A percentile compares a stretch with the other conserved stretches of the same genome.
Evolutionary conservation across 768 basidiomycete genomes (phyloP).

Genomic region (Auricularia cornea): DNA sequence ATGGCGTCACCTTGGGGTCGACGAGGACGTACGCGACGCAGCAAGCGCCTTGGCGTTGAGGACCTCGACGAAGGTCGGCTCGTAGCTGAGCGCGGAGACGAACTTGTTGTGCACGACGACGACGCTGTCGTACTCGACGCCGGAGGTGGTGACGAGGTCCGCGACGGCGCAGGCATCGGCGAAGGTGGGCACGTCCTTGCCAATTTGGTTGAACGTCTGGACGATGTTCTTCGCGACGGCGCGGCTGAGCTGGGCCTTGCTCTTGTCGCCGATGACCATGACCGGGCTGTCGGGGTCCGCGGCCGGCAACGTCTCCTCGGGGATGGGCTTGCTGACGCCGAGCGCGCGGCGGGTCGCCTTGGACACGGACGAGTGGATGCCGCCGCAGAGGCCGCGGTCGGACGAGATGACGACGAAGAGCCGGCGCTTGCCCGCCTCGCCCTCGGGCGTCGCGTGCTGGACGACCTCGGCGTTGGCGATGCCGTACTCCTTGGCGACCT

Average conservation of each 20-base stretch:
- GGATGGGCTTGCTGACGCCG: constrained; percentile 31
- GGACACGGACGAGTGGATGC: constrained; percentile 95
- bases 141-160: constrained; percentile 81
- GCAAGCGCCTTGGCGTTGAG: constrained; percentile 74
- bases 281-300: constrained; percentile 58
- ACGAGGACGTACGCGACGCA: constrained; percentile 49
- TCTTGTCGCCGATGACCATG: constrained; percentile 94
- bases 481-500: constrained; percentile 86
- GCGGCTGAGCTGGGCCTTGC: constrained; percentile 83
- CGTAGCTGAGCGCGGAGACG: constrained; percentile 85
- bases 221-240: constrained; percentile 53
- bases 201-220: constrained; percentile 95
- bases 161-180: constrained; percentile 91
- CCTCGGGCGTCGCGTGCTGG: constrained; percentile 46
- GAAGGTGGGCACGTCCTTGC: constrained; percentile 94
- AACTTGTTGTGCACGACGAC: constrained; percentile 79
- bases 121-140: constrained; percentile 79
- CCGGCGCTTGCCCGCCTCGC: constrained; percentile 61
- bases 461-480: constrained; percentile 90
- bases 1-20: neutral
- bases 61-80: constrained; percentile 65
- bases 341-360: constrained; percentile 78
- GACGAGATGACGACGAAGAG: constrained; percentile 94
- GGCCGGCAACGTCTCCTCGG: constrained; percentile 27
- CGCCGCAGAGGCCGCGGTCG: constrained; percentile 98